These are phyloP conservation scores for Colletotrichum sp. DNA, from an alignment of 2,329 filamentous ascomycete species.

Conservation along the genomic window DNA sequence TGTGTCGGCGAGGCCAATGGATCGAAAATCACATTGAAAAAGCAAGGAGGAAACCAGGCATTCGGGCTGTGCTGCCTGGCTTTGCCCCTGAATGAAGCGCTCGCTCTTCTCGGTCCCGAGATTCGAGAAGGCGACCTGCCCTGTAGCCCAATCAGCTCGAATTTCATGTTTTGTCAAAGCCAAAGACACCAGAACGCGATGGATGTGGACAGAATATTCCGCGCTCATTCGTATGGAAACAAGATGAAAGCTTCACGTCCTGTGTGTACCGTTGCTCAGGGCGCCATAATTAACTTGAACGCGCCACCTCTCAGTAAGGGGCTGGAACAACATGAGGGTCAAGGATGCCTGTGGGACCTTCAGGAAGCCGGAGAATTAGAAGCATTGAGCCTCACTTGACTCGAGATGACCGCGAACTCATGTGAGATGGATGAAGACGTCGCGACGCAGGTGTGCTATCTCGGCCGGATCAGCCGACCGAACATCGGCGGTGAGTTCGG, in stretches of 20 bases:
- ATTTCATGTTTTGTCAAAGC: neutral
- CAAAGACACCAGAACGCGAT: neutral
- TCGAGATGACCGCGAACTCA: neutral
- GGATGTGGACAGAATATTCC: neutral
- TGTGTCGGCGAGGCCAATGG: neutral
- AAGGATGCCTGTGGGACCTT: neutral
- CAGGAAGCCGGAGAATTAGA: neutral
- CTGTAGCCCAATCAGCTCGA: neutral
- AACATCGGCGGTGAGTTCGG: neutral
- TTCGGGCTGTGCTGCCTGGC: neutral
- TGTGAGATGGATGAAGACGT: neutral
- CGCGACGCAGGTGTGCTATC: neutral
- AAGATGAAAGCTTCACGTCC: neutral
- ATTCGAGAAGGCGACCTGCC: neutral
- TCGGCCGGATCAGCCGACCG: slow-evolving; percentile 9
- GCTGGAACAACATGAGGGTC: neutral
- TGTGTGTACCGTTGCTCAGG: neutral
- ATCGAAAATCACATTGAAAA: neutral
- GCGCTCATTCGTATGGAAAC: neutral
- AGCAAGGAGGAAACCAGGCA: neutral
- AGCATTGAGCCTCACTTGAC: neutral
- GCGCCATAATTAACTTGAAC: neutral
- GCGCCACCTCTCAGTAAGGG: neutral
- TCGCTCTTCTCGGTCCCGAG: neutral
- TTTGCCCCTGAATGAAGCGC: neutral